phyloP scores from a whole-genome alignment of 2,329 filamentous ascomycete species.

The Colletotrichum sp. region DNA sequence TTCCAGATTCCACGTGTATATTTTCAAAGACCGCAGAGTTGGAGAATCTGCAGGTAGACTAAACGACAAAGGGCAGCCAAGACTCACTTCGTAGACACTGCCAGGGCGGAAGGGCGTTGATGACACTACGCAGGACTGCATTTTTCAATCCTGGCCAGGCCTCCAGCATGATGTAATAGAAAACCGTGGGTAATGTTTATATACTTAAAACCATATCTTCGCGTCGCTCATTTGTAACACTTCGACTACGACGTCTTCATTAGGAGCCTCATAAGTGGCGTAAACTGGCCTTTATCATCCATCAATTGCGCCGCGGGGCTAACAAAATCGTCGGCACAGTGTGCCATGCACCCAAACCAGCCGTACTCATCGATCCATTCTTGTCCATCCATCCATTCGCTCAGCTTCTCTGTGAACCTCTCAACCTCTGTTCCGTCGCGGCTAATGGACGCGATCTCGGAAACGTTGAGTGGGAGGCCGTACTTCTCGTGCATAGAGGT shows the following conservation, averaged over 20 bases:
- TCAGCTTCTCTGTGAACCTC: slow-evolving; percentile 41
- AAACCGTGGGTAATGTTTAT: neutral
- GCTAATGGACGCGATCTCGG: slow-evolving; percentile 45
- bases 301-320: slow-evolving; percentile 51
- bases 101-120: neutral
- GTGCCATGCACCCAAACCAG: slow-evolving; percentile 47
- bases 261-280: slow-evolving; percentile 26
- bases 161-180: neutral
- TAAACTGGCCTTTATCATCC: slow-evolving; percentile 44
- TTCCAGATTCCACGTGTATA: neutral
- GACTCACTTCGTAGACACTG: neutral
- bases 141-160: neutral
- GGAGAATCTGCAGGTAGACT: neutral
- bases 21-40: neutral
- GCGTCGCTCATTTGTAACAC: neutral
- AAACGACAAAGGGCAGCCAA: neutral
- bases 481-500: slow-evolving; percentile 38
- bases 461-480: slow-evolving; percentile 38
- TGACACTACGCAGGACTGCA: neutral
- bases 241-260: neutral
- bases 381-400: slow-evolving; percentile 46
- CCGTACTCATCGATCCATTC: slow-evolving; percentile 47
- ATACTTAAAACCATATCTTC: neutral
- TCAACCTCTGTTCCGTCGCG: slow-evolving; percentile 39
- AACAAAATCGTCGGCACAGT: slow-evolving; percentile 46